phyloP scores from a whole-genome alignment of 192 early-diverging fungal species.

The Entomortierella parvispora region DNA sequence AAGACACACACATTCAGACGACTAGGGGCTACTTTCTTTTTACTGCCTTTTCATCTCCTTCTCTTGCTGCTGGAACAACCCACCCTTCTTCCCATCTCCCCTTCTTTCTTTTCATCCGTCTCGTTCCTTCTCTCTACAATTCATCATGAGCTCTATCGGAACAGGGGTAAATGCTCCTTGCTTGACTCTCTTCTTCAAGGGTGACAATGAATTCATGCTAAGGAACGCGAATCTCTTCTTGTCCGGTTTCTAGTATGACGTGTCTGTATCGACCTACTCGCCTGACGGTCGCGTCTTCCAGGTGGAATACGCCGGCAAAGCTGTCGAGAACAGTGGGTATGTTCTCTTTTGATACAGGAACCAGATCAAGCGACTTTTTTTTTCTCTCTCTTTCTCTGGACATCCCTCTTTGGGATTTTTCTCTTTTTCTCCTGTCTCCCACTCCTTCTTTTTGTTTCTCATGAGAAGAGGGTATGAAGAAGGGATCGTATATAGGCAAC shows the following conservation, averaged over 20 bases:
- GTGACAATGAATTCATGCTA: too few relatives aligned
- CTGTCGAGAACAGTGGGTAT: slow-evolving; percentile 98
- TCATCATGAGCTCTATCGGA: slow-evolving; percentile 11
- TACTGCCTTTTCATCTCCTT: too few relatives aligned
- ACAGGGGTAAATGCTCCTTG: background rate
- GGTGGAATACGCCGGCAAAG: slow-evolving; percentile 98
- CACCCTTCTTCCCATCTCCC: background rate
- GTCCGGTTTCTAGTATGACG: slow-evolving; percentile 81
- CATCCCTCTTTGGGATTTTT: background rate
- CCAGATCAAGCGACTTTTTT: background rate
- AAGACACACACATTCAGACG: too few relatives aligned
- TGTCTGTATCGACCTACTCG: slow-evolving; percentile 98
- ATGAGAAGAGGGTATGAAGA: too few relatives aligned
- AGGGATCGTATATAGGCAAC: background rate
- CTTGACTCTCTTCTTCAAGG: slow-evolving; percentile 14
- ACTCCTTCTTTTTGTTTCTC: too few relatives aligned
- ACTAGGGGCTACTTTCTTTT: too few relatives aligned
- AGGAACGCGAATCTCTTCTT: background rate
- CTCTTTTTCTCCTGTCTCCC: too few relatives aligned
- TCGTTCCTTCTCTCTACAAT: background rate
- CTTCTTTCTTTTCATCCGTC: background rate
- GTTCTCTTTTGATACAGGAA: background rate
- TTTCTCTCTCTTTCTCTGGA: background rate
- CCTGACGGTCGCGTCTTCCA: slow-evolving; percentile 99
- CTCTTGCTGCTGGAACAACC: too few relatives aligned